Evolutionary conservation across 2,329 filamentous ascomycete genomes (phyloP), one percentile per base, ranked within the genome.

Genomic region (Canariomyces notabilis): DNA sequence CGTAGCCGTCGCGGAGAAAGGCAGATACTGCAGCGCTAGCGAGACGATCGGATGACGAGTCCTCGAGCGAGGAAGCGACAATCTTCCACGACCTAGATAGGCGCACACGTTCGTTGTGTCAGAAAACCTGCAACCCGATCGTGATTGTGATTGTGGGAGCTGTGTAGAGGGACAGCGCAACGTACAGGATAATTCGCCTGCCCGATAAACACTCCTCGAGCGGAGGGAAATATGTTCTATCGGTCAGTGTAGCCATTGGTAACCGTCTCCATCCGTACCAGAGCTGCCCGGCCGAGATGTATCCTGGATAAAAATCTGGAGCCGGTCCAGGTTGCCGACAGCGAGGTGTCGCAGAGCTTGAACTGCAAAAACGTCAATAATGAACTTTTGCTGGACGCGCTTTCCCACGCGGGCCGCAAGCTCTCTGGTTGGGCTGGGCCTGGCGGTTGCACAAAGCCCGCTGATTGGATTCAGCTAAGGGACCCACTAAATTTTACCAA

Each of bases 201-300:
- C 88, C 87, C 59, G 80, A 83, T 61, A 97, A 77, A 70, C 88
- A 94, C 64, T 86, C 82, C 68, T 89, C 85, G 67, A 96, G 76
- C 62, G 89, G 81, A 62, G 90, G 88, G 61, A 94, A 86, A 71
- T 90, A 93, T 65, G 78, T 74, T 62, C 74, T 72, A 70, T 85
- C 83, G 61, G 79, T 76, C 63, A 79, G 71, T 68, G 82, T 76
- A 72, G 82, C 84, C 85, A 89, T 89, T 72, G 69, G 73, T 72
- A 66, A 70, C 66, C 69, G 67, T 67, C 70, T 76, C 70, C 73
- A 70, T 68, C 67, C 54, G 59, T 41, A 47, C 49, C 49, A 48
- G 43, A 33, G 16, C 16, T 34, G 50, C 40, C 35, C 34, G 31
- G 37, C 22, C 37, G 11, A 23, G 43, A 39, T 48, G 34, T 47